Conservation (phyloP, 768 basidiomycete genomes). For the Gyrodon lividus region DNA sequence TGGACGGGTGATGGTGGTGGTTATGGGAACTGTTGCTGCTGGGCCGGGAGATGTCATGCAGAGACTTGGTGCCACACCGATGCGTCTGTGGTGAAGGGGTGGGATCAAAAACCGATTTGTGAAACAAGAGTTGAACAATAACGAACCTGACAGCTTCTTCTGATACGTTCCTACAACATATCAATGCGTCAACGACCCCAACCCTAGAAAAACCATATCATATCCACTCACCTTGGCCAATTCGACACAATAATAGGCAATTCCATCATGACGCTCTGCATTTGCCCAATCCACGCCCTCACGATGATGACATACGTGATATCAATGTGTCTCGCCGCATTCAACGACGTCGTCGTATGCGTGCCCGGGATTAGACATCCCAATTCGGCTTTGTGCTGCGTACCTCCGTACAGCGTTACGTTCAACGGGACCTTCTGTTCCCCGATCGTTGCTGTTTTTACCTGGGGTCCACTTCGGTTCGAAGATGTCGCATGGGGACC, state of each 20-base stretch:
- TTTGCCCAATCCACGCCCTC: conserved; percentile 73
- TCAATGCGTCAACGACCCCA: not conserved
- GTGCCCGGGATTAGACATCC: conserved; percentile 65
- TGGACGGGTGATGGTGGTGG: conserved; percentile 21
- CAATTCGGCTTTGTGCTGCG: conserved; percentile 71
- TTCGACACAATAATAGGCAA: conserved; percentile 81
- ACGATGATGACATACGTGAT: conserved; percentile 77
- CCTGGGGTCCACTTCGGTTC: conserved; percentile 60
- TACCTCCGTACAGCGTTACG: conserved; percentile 70
- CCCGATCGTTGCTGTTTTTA: conserved; percentile 52
- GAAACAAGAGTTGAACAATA: not conserved
- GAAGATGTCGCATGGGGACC: conserved; percentile 43
- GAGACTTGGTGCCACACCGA: conserved; percentile 45
- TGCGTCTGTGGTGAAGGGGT: conserved; percentile 37
- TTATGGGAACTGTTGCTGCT: conserved; percentile 31
- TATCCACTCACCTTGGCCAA: conserved; percentile 68
- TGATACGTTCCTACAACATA: conserved; percentile 57
- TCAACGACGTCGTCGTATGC: conserved; percentile 80
- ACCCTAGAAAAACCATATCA: not conserved
- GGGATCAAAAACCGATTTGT: not conserved
- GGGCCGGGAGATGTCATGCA: conserved; percentile 30
- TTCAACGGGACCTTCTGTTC: conserved; percentile 75
- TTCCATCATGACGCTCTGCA: conserved; percentile 64
- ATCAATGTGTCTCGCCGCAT: conserved; percentile 81
- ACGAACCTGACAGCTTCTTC: conserved; percentile 60